Evolutionary conservation across 2,329 filamentous ascomycete genomes (phyloP).

Genomic region (Cryphonectria carpinicola): DNA sequence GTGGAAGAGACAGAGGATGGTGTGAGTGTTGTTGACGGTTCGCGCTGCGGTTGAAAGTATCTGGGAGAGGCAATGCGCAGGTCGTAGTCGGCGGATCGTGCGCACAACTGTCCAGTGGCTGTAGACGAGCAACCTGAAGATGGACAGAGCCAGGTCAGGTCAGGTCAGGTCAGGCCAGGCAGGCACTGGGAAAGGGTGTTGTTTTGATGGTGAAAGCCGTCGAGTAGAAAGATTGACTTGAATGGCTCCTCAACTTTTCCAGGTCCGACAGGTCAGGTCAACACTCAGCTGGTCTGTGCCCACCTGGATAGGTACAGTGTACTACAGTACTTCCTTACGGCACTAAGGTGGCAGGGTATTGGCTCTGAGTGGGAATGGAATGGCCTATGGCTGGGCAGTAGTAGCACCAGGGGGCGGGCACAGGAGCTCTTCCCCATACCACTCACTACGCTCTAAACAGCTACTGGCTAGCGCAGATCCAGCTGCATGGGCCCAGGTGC

Average conservation of each 20-base stretch:
- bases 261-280: neutral
- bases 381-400: slow-evolving; percentile 33
- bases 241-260: slow-evolving; percentile 35
- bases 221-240: slow-evolving; percentile 33
- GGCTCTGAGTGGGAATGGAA: neutral
- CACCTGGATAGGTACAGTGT: neutral
- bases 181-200: neutral
- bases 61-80: neutral
- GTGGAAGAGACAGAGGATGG: neutral
- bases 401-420: neutral
- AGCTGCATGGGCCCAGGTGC: slow-evolving; percentile 3
- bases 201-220: slow-evolving; percentile 8
- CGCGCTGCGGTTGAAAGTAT: neutral
- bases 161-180: neutral
- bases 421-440: slow-evolving; percentile 28
- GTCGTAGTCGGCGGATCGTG: neutral
- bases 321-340: neutral
- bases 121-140: neutral
- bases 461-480: slow-evolving; percentile 5
- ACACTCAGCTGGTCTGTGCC: slow-evolving; percentile 16
- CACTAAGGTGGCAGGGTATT: neutral
- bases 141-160: neutral
- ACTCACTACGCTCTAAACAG: slow-evolving; percentile 25
- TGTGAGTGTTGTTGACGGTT: neutral
- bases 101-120: neutral